Evolutionary conservation across 1,284 basidiomycete genomes (phyloP).

Genomic region (Vanrija sp.): DNA sequence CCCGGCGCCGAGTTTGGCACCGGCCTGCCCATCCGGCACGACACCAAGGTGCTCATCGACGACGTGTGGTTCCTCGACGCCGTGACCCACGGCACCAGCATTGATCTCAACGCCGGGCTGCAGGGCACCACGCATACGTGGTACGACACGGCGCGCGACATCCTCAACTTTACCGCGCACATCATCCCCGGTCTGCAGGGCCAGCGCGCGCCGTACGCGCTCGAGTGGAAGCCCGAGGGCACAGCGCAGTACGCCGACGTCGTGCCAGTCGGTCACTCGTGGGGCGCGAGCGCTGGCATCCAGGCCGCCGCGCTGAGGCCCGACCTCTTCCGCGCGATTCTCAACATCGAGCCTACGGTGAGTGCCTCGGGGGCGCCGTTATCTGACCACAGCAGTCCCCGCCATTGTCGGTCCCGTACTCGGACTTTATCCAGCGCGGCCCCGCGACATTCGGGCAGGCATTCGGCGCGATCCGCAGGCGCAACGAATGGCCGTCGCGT

Average conservation of each 20-base stretch:
- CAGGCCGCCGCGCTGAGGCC: constrained; percentile 1
- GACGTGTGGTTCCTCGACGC: constrained; percentile 78
- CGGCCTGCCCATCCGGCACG: neutral
- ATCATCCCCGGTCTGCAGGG: constrained; percentile 42
- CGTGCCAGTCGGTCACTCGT: constrained; percentile 58
- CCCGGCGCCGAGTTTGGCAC: constrained; percentile 8
- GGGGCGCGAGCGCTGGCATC: constrained; percentile 55
- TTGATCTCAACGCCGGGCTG: constrained; percentile 58
- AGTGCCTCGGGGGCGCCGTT: neutral
- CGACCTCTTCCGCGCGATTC: constrained; percentile 16
- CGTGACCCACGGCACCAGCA: constrained; percentile 70
- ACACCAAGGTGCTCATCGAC: constrained; percentile 51
- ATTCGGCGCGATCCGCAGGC: constrained; percentile 6
- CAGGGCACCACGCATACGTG: constrained; percentile 48
- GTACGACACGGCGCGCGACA: constrained; percentile 47
- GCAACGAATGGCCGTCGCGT: constrained; percentile 4
- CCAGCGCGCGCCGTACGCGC: neutral
- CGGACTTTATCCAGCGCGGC: neutral
- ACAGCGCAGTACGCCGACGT: neutral
- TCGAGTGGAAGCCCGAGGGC: constrained; percentile 7
- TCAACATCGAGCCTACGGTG: constrained; percentile 68
- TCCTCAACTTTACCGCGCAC: constrained; percentile 47
- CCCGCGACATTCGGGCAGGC: neutral
- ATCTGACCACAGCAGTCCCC: neutral
- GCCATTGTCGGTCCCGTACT: neutral